These are phyloP conservation scores for Fagopyrum homotropicum DNA, from an alignment of 148 eudicot genomes.

Conservation along the genomic window DNA sequence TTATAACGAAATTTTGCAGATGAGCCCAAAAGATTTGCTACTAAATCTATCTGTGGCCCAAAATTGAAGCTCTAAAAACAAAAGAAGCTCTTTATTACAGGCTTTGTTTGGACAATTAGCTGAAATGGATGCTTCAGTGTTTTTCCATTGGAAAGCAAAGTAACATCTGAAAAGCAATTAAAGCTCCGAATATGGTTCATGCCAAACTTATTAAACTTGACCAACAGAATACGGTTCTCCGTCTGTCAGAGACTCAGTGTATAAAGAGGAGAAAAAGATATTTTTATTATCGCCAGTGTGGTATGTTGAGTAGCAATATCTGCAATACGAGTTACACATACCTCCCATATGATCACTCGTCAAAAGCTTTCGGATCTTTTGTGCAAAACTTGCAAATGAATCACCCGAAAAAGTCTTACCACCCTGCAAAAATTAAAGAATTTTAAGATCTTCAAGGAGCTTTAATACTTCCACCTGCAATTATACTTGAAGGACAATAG, in stretches of 20 bases:
- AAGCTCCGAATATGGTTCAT: background rate
- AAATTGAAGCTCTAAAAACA: background rate
- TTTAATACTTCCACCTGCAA: background rate
- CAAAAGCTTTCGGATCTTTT: slow-evolving; percentile 35
- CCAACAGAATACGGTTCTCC: too few relatives aligned
- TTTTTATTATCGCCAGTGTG: background rate
- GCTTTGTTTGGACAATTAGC: background rate
- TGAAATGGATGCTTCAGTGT: background rate
- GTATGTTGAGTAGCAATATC: background rate
- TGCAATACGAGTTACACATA: slow-evolving; percentile 12
- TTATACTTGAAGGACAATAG: background rate
- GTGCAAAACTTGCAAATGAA: slow-evolving; percentile 36
- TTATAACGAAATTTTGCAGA: slow-evolving; percentile 1
- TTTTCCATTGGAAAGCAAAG: background rate
- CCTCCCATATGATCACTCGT: slow-evolving; percentile 46
- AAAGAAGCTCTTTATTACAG: background rate
- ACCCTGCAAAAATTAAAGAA: slow-evolving; percentile 28
- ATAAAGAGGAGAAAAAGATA: background rate
- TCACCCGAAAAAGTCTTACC: slow-evolving; percentile 34
- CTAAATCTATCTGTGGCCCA: background rate
- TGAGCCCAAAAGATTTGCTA: background rate
- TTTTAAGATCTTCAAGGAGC: background rate
- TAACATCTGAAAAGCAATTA: background rate
- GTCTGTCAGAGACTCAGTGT: background rate
- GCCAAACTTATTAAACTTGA: background rate